phyloP scores from a whole-genome alignment of 768 basidiomycete genomes.

The Suillus brevipes region DNA sequence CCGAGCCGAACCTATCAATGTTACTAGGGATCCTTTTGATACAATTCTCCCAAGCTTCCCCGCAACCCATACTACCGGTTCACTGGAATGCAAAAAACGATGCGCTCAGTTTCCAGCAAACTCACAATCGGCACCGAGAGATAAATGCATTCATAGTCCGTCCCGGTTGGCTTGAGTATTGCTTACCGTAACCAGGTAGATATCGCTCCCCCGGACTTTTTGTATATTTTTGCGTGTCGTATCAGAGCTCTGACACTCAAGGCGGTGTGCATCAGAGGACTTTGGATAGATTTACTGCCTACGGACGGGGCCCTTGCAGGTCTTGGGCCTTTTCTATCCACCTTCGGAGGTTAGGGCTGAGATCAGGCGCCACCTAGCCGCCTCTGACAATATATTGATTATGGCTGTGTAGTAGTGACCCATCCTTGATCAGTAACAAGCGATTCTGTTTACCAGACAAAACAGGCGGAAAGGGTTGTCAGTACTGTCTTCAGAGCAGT shows the following conservation, averaged over 20 bases:
- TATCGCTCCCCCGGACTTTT: not conserved
- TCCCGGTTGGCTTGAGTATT: not conserved
- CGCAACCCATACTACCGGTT: not conserved
- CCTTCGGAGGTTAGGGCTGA: not conserved
- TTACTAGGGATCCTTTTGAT: not conserved
- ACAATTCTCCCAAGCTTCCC: not conserved
- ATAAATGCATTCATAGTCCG: not conserved
- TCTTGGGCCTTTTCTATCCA: not conserved
- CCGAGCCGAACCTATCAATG: not conserved
- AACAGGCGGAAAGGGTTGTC: not conserved
- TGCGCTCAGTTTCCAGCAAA: not conserved
- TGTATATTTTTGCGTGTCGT: not conserved
- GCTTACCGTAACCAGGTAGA: conserved; percentile 1
- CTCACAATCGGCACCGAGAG: conserved; percentile 4
- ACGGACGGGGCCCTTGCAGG: not conserved
- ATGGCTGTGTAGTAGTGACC: not conserved
- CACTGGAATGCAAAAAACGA: not conserved
- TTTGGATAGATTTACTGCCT: not conserved
- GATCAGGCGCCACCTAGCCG: not conserved
- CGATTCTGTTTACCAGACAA: not conserved
- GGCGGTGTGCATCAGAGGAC: no score
- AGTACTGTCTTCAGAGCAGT: not conserved
- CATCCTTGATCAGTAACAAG: not conserved
- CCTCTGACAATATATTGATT: not conserved
- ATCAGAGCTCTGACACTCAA: not conserved